Conservation (phyloP, 2,329 filamentous ascomycete genomes). For the Alternaria ethzedia region DNA sequence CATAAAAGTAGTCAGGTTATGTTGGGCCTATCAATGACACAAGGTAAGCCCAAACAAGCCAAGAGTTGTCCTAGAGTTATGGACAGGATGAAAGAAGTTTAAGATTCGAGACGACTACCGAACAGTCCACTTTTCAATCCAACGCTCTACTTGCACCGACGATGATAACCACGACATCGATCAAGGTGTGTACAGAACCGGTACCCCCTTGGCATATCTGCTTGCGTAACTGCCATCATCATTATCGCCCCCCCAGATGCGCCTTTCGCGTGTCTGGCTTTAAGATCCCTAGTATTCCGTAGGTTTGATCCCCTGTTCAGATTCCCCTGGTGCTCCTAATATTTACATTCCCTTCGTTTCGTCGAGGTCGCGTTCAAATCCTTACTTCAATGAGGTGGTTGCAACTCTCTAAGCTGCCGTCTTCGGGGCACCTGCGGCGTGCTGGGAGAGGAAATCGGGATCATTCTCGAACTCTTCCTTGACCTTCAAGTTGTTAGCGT, state of each 20-base stretch:
- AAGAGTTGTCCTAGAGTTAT: not conserved
- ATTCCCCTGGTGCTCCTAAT: not conserved
- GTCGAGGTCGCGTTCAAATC: not conserved
- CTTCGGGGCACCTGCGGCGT: slow-evolving; percentile 55
- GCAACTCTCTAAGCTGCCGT: slow-evolving; percentile 1
- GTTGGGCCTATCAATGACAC: not conserved
- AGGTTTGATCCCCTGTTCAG: not conserved
- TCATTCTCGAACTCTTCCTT: slow-evolving; percentile 91
- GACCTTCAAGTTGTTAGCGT: slow-evolving; percentile 63
- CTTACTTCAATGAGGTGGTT: not conserved
- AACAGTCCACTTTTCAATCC: not conserved
- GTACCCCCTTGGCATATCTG: not conserved
- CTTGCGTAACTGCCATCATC: not conserved
- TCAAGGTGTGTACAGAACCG: not conserved
- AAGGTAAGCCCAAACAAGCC: not conserved
- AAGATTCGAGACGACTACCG: not conserved
- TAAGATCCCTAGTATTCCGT: not conserved
- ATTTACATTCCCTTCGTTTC: not conserved
- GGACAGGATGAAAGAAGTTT: not conserved
- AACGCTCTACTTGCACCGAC: not conserved
- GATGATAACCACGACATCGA: not conserved
- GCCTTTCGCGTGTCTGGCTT: not conserved
- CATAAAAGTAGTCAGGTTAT: too few species aligned
- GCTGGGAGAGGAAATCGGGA: slow-evolving; percentile 79
- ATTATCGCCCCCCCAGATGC: not conserved